Conservation (phyloP, 345 rosid genomes). For the Bruguiera parviflora region DNA sequence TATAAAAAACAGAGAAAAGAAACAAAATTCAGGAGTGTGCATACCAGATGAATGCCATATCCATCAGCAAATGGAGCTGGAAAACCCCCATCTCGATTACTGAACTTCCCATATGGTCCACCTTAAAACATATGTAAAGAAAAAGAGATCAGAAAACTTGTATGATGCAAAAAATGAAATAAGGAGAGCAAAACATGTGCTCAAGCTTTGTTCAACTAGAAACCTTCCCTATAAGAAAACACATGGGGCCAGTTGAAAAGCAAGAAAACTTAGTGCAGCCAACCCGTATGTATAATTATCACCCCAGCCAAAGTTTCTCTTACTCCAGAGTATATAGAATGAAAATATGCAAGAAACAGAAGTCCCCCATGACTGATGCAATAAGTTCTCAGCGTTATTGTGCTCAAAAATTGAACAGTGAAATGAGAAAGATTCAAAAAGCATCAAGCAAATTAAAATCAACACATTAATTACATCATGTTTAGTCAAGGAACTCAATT, state of each 20-base stretch:
- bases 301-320: background rate
- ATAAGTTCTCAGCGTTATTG: background rate
- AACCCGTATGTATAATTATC: background rate
- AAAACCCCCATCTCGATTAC: slow-evolving; percentile 46
- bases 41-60: slow-evolving; percentile 62
- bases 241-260: background rate
- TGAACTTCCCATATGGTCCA: slow-evolving; percentile 66
- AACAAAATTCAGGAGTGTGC: slow-evolving; percentile 3
- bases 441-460: slow-evolving; percentile 1
- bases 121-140: slow-evolving; percentile 39
- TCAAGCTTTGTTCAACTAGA: background rate
- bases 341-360: background rate
- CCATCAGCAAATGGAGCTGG: slow-evolving; percentile 65
- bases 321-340: too few relatives aligned
- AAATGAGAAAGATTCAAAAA: background rate
- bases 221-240: background rate
- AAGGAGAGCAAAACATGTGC: background rate
- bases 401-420: background rate
- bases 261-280: background rate
- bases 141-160: slow-evolving; percentile 17
- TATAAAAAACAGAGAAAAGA: slow-evolving; percentile 1
- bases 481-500: slow-evolving; percentile 4
- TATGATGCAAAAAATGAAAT: background rate
- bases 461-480: slow-evolving; percentile 2
- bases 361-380: background rate